These are phyloP conservation scores for Monilinia vaccinii-corymbosi DNA, from an alignment of 2,329 filamentous ascomycete genomes.

Conservation along the genomic window DNA sequence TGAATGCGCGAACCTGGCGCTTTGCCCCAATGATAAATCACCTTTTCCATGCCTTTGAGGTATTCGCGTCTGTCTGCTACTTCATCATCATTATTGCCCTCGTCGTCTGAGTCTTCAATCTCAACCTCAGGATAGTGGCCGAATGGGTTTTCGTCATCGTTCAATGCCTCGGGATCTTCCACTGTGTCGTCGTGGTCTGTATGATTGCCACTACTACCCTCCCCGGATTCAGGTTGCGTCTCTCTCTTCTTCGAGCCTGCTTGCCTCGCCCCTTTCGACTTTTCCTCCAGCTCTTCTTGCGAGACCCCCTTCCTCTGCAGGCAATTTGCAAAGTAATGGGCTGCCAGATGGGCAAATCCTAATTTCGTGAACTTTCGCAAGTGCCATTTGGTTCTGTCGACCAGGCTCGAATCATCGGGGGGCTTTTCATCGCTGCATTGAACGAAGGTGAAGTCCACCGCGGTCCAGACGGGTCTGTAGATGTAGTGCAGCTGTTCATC, in stretches of 20 bases:
- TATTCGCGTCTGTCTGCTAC: neutral
- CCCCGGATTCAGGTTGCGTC: neutral
- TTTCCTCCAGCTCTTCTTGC: neutral
- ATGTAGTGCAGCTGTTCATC: neutral
- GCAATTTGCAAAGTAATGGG: neutral
- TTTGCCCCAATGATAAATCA: neutral
- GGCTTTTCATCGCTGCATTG: neutral
- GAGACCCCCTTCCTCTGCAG: neutral
- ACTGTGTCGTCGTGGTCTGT: too few species aligned
- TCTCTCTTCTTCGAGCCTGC: neutral
- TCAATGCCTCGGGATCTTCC: too few species aligned
- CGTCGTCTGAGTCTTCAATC: neutral
- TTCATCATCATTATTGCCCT: neutral
- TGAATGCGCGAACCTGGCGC: neutral
- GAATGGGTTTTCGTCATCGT: too few species aligned
- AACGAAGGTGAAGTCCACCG: neutral
- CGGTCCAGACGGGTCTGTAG: neutral
- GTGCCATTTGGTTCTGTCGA: neutral
- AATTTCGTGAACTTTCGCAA: neutral
- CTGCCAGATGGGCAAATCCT: neutral
- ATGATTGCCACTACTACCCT: too few species aligned
- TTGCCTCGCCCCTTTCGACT: neutral
- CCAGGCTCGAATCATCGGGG: neutral
- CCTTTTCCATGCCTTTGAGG: neutral
- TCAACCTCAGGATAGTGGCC: too few species aligned